Evolutionary conservation across 2,329 filamentous ascomycete species (phyloP).

Genomic region (Rhynchosporium secalis): DNA sequence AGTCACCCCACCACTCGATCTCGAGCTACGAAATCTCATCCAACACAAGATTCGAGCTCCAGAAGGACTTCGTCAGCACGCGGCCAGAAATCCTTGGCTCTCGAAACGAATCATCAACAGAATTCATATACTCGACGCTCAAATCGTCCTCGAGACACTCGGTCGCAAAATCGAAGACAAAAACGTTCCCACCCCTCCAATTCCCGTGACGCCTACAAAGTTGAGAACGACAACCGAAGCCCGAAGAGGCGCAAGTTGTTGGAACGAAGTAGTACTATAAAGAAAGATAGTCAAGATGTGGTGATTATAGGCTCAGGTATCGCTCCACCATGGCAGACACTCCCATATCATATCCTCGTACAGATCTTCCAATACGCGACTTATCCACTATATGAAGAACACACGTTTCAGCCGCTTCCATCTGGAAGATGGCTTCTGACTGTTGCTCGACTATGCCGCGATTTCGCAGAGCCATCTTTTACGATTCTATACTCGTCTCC

Average conservation of each 20-base stretch:
- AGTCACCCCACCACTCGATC: constrained; percentile 12
- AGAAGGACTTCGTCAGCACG: background rate
- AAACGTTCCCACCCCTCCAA: constrained; percentile 18
- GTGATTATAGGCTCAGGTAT: constrained; percentile 32
- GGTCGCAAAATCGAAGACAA: background rate
- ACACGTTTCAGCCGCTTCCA: constrained; percentile 44
- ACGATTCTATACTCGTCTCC: constrained; percentile 71
- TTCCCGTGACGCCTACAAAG: constrained; percentile 8
- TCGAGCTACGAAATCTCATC: constrained; percentile 14
- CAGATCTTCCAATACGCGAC: constrained; percentile 71
- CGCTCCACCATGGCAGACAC: constrained; percentile 57
- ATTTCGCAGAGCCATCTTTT: constrained; percentile 71
- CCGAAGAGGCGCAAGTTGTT: constrained; percentile 29
- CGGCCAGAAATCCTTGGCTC: background rate
- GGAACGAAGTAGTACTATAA: constrained; percentile 17
- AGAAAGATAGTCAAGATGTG: background rate
- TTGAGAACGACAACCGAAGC: constrained; percentile 7
- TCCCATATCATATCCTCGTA: constrained; percentile 69
- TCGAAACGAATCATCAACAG: background rate
- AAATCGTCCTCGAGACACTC: constrained; percentile 12
- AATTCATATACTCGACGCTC: background rate
- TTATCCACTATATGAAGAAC: constrained; percentile 53
- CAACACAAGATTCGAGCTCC: constrained; percentile 10
- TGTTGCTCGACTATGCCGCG: constrained; percentile 61
- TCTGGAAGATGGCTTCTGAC: constrained; percentile 63